A percentile compares a stretch with the other conserved stretches of the same genome.
These are phyloP conservation scores for Fusarium sp. DNA, from an alignment of 2,329 filamentous ascomycete species.

Conservation along the genomic window DNA sequence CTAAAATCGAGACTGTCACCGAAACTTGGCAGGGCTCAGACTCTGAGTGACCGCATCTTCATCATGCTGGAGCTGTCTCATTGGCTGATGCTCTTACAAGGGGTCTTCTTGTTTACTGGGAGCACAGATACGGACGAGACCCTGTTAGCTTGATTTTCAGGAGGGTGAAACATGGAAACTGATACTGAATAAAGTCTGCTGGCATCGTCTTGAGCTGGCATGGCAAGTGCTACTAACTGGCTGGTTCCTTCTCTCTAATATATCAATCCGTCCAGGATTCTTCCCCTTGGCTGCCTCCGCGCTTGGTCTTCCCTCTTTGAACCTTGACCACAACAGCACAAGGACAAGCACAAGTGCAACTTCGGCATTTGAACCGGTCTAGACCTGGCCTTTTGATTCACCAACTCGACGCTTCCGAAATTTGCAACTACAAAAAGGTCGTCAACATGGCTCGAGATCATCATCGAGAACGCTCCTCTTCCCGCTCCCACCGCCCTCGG, in stretches of 20 bases:
- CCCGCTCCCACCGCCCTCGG: slow-evolving; percentile 31
- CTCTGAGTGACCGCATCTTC: slow-evolving; percentile 20
- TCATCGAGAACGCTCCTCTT: slow-evolving; percentile 28
- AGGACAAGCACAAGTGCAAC: background rate
- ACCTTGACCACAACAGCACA: background rate
- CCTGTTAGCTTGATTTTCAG: background rate
- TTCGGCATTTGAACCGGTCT: slow-evolving; percentile 2
- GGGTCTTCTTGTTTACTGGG: slow-evolving; percentile 3
- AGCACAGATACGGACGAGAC: background rate
- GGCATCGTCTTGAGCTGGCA: background rate
- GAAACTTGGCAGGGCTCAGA: slow-evolving; percentile 31
- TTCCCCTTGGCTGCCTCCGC: slow-evolving; percentile 5
- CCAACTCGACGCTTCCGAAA: background rate
- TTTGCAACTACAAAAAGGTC: slow-evolving; percentile 8
- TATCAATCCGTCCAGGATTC: background rate
- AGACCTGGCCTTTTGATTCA: slow-evolving; percentile 1
- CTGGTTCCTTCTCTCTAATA: background rate
- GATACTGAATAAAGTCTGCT: background rate
- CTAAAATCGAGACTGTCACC: slow-evolving; percentile 5
- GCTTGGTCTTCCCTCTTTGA: background rate
- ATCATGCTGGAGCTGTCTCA: slow-evolving; percentile 17
- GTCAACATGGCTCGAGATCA: slow-evolving; percentile 26
- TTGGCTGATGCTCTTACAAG: slow-evolving; percentile 14
- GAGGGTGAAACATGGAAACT: slow-evolving; percentile 11
- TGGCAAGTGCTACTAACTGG: background rate